Evolutionary conservation across 2,329 filamentous ascomycete genomes (phyloP).

Genomic region (Cercospora janseana): DNA sequence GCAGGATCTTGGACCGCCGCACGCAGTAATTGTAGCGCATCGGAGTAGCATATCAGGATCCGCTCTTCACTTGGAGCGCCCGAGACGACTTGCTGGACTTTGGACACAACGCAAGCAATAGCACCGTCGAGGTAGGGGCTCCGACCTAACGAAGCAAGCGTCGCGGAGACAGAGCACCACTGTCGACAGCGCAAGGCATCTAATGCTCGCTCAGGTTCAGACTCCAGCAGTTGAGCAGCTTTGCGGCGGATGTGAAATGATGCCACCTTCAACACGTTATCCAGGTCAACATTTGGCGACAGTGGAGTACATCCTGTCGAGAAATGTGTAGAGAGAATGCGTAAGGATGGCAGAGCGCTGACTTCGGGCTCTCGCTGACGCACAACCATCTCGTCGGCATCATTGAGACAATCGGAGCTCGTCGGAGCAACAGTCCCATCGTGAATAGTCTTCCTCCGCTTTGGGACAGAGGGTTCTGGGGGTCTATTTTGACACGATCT

Average conservation of each 20-base stretch:
- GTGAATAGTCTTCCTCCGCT: background rate
- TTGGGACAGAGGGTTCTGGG: background rate
- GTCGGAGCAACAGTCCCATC: background rate
- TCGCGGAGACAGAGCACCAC: slow-evolving; percentile 16
- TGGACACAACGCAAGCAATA: slow-evolving; percentile 19
- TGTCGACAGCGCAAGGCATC: slow-evolving; percentile 20
- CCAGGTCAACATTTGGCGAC: slow-evolving; percentile 15
- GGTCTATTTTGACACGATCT: background rate
- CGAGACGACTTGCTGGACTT: slow-evolving; percentile 18
- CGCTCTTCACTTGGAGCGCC: slow-evolving; percentile 11
- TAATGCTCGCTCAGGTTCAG: slow-evolving; percentile 11
- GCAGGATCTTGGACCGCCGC: slow-evolving; percentile 14
- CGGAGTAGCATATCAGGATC: slow-evolving; percentile 15
- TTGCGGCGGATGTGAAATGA: slow-evolving; percentile 20
- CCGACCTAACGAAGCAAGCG: slow-evolving; percentile 8
- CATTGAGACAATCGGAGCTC: background rate
- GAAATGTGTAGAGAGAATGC: slow-evolving; percentile 9
- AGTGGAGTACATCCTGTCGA: slow-evolving; percentile 7
- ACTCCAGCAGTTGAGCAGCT: slow-evolving; percentile 16
- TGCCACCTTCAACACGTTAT: slow-evolving; percentile 18
- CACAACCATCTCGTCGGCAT: background rate
- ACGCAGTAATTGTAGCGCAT: slow-evolving; percentile 16
- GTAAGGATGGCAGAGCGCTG: background rate
- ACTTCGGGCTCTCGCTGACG: background rate
- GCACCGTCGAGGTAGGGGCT: slow-evolving; percentile 19